phyloP scores from a whole-genome alignment of 805 yeast species.

The Candida quercuum region DNA sequence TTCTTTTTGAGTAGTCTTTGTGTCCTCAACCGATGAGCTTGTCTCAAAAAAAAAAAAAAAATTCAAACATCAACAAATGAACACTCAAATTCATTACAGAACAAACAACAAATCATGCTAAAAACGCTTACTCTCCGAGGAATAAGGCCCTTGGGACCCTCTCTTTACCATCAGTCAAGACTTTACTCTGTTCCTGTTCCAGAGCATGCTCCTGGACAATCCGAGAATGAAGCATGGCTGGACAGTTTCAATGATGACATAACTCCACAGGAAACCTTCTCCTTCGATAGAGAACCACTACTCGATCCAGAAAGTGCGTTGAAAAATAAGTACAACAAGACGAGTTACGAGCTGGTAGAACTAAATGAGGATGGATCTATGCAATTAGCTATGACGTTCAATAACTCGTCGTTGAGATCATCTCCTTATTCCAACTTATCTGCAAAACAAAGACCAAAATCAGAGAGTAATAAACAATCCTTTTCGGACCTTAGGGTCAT shows the following conservation, averaged over 20 bases:
- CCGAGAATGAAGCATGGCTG: conserved; percentile 40
- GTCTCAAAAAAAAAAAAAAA: too few relatives aligned
- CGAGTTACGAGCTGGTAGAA: not conserved
- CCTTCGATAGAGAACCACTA: conserved; percentile 1
- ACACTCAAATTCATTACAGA: too few relatives aligned
- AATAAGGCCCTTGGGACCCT: too few relatives aligned
- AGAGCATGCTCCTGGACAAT: conserved; percentile 36
- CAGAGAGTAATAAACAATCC: conserved; percentile 30
- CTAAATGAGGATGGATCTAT: conserved; percentile 4
- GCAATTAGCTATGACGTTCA: conserved; percentile 1
- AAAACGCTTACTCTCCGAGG: too few relatives aligned
- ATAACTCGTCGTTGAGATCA: conserved; percentile 12
- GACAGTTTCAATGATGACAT: conserved; percentile 14
- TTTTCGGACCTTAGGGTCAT: conserved; percentile 67
- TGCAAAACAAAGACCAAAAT: conserved; percentile 36
- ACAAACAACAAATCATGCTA: not conserved
- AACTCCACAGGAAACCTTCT: conserved; percentile 1
- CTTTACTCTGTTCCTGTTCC: conserved; percentile 14
- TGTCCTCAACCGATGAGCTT: not conserved
- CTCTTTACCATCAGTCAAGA: too few relatives aligned
- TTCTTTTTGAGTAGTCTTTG: not conserved
- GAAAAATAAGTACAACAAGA: not conserved
- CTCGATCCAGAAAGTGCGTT: conserved; percentile 1
- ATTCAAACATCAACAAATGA: too few relatives aligned
- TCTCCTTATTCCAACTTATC: conserved; percentile 35